Conservation (phyloP, 2,329 filamentous ascomycete genomes). For the Stemphylium vesicarium region DNA sequence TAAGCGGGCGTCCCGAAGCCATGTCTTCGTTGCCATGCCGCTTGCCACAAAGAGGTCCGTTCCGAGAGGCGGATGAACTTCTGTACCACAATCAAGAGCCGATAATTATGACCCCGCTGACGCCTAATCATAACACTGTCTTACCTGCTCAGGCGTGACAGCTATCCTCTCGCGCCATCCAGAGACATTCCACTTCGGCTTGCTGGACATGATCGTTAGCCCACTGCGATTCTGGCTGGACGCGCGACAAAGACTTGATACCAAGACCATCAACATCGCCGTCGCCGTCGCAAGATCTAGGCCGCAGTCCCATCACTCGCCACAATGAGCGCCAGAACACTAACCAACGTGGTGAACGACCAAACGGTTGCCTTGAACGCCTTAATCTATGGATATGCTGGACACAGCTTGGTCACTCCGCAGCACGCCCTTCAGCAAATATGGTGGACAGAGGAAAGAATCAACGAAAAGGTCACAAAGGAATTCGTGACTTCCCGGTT, state of each 20-base stretch:
- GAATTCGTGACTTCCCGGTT: slow-evolving; percentile 71
- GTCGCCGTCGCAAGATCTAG: slow-evolving; percentile 16
- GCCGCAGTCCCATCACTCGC: slow-evolving; percentile 4
- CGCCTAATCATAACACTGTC: slow-evolving; percentile 31
- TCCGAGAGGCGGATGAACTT: slow-evolving; percentile 32
- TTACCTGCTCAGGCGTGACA: slow-evolving; percentile 22
- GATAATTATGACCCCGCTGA: slow-evolving; percentile 42
- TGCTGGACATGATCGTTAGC: slow-evolving; percentile 36
- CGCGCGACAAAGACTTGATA: slow-evolving; percentile 25
- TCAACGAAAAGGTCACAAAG: slow-evolving; percentile 72
- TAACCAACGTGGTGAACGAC: slow-evolving; percentile 52
- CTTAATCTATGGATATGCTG: slow-evolving; percentile 58
- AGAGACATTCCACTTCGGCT: slow-evolving; percentile 4
- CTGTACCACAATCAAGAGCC: slow-evolving; percentile 40
- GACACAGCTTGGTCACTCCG: slow-evolving; percentile 58
- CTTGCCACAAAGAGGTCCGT: slow-evolving; percentile 37
- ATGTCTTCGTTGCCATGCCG: slow-evolving; percentile 41
- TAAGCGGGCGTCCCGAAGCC: slow-evolving; percentile 35
- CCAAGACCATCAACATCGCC: slow-evolving; percentile 19
- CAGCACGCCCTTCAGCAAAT: slow-evolving; percentile 58
- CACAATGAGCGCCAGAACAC: slow-evolving; percentile 47
- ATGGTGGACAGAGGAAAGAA: slow-evolving; percentile 76
- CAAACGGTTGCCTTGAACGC: slow-evolving; percentile 57
- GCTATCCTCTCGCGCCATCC: slow-evolving; percentile 13
- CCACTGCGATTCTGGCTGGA: slow-evolving; percentile 21